Percentiles rank a stretch among this genome's conserved stretches.
Conservation (phyloP, 495 filamentous ascomycete genomes). For the Ramalina peruviana region DNA sequence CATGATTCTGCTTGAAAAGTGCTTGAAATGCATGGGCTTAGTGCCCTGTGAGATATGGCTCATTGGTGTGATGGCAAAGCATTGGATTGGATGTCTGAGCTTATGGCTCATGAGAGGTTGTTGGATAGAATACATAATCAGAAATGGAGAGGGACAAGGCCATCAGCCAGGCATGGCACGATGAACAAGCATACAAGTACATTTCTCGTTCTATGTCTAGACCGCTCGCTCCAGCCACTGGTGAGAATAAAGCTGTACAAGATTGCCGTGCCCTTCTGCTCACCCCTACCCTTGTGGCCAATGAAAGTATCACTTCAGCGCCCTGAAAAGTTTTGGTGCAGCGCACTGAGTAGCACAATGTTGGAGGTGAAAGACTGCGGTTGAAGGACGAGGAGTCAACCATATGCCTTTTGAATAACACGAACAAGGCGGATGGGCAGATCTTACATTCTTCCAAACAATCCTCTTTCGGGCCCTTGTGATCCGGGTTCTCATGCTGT, state of each 20-base stretch:
- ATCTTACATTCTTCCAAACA: constrained; percentile 99
- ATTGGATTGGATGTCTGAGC: too few species aligned
- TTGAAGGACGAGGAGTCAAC: neutral
- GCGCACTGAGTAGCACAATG: constrained; percentile 88
- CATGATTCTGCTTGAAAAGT: too few species aligned
- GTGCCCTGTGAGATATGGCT: too few species aligned
- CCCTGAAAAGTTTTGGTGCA: constrained; percentile 84
- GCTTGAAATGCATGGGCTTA: too few species aligned
- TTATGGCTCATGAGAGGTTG: too few species aligned
- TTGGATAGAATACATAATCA: too few species aligned
- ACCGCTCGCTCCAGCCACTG: neutral
- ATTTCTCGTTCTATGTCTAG: too few species aligned
- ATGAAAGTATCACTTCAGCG: constrained; percentile 58
- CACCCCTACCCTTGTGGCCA: too few species aligned
- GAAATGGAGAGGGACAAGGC: too few species aligned
- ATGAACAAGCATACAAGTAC: too few species aligned
- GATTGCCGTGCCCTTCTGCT: neutral
- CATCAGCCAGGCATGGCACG: too few species aligned
- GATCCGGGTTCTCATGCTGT: constrained; percentile 50
- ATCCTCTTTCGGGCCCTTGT: constrained; percentile 64
- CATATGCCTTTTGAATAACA: constrained; percentile 8
- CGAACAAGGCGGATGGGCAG: neutral
- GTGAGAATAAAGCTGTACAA: constrained; percentile 1
- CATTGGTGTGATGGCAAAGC: too few species aligned
- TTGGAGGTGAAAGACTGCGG: constrained; percentile 89